phyloP scores from a whole-genome alignment of 495 filamentous ascomycete genomes.

The Zalerion maritima region DNA sequence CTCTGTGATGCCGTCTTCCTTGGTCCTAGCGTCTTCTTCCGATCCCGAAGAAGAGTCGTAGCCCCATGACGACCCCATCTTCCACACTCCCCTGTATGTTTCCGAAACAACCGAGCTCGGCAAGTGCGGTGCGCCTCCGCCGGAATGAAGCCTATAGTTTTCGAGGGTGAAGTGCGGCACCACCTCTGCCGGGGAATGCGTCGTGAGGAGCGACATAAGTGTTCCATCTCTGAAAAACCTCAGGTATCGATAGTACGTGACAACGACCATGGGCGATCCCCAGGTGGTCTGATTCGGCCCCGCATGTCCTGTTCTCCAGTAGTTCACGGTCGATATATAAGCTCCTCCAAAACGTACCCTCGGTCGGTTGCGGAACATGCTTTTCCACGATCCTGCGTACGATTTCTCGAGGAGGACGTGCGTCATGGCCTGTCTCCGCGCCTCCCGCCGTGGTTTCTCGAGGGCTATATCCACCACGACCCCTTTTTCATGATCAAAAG shows the following conservation, averaged over 20 bases:
- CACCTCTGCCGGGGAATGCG: slow-evolving; percentile 68
- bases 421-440: slow-evolving; percentile 20
- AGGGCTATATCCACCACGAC: slow-evolving; percentile 12
- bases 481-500: slow-evolving; percentile 6
- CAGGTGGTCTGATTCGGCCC: slow-evolving; percentile 43
- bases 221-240: slow-evolving; percentile 88
- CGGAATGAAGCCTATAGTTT: slow-evolving; percentile 13
- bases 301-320: slow-evolving; percentile 62
- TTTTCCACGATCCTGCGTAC: slow-evolving; percentile 36
- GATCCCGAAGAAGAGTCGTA: slow-evolving; percentile 14
- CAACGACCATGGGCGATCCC: slow-evolving; percentile 82
- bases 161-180: slow-evolving; percentile 52
- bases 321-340: slow-evolving; percentile 95
- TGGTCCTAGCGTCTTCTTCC: slow-evolving; percentile 7
- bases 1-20: slow-evolving; percentile 13
- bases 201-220: slow-evolving; percentile 61
- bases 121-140: slow-evolving; percentile 14
- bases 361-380: slow-evolving; percentile 67
- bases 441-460: slow-evolving; percentile 13
- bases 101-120: slow-evolving; percentile 21
- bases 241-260: slow-evolving; percentile 94
- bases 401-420: slow-evolving; percentile 23
- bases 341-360: slow-evolving; percentile 85
- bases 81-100: slow-evolving; percentile 25
- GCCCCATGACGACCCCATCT: no score